A percentile compares a stretch with the other conserved stretches of the same genome.
These are phyloP conservation scores for Fonsecaea multimorphosa DNA, from an alignment of 2,329 filamentous ascomycete species.

Conservation along the genomic window DNA sequence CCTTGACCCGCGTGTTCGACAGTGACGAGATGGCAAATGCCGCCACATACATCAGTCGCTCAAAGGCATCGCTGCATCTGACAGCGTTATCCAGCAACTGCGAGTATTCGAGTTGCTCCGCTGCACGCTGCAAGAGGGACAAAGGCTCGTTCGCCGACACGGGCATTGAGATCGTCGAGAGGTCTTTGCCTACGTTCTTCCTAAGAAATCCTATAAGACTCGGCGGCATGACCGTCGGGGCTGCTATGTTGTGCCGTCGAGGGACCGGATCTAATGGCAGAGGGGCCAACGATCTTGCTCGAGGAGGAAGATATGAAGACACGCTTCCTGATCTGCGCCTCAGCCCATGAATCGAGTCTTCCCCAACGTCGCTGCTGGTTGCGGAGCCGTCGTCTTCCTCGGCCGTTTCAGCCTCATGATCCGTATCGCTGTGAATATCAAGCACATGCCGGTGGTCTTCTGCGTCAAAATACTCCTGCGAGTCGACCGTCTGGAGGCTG, in stretches of 20 bases:
- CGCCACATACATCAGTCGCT: conserved; percentile 81
- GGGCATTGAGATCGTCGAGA: conserved; percentile 96
- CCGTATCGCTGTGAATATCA: conserved; percentile 74
- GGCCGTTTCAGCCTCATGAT: conserved; percentile 64
- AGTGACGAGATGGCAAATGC: conserved; percentile 91
- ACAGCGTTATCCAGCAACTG: conserved; percentile 79
- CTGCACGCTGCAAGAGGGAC: conserved; percentile 83
- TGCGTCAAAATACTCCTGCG: conserved; percentile 95
- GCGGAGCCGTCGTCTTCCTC: conserved; percentile 65
- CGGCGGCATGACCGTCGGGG: conserved; percentile 79
- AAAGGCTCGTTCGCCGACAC: conserved; percentile 94
- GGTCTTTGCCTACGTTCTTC: conserved; percentile 97
- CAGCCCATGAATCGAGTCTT: conserved; percentile 46
- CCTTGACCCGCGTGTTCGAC: conserved; percentile 80
- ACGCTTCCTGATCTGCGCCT: conserved; percentile 45
- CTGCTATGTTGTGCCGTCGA: conserved; percentile 72
- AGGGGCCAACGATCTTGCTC: conserved; percentile 76
- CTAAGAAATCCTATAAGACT: conserved; percentile 92
- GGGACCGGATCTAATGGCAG: conserved; percentile 72
- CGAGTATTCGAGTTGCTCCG: conserved; percentile 91
- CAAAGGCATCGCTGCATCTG: conserved; percentile 60
- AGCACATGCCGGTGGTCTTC: conserved; percentile 73
- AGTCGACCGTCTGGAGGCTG: conserved; percentile 81
- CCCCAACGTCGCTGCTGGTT: conserved; percentile 65
- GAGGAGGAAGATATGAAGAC: conserved; percentile 71